A percentile compares a stretch with the other conserved stretches of the same genome.
phyloP scores from a whole-genome alignment of 2,329 filamentous ascomycete genomes.

The Cladobotryum protrusum region DNA sequence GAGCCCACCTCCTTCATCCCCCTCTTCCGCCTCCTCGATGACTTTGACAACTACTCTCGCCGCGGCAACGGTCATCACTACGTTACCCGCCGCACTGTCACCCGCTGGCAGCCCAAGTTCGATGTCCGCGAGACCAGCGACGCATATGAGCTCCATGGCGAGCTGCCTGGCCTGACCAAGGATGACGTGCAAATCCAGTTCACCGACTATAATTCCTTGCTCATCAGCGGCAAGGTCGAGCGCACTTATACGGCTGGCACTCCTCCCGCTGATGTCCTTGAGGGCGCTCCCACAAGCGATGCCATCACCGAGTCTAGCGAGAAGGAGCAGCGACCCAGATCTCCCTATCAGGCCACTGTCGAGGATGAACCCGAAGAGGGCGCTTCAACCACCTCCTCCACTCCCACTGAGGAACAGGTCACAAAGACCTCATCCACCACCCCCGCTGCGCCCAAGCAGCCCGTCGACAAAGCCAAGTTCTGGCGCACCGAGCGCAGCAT shows the following conservation, averaged over 20 bases:
- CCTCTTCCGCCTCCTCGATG: conserved; percentile 53
- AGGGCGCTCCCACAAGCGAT: conserved; percentile 24
- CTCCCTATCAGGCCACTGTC: conserved; percentile 52
- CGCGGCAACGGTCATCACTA: conserved; percentile 16
- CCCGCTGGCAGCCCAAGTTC: conserved; percentile 62
- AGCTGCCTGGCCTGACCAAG: conserved; percentile 66
- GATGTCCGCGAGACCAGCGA: conserved; percentile 62
- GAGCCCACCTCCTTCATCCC: conserved; percentile 39
- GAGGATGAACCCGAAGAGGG: conserved; percentile 49
- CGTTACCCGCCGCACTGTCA: conserved; percentile 20
- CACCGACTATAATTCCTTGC: conserved; percentile 62
- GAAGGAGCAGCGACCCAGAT: not conserved
- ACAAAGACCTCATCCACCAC: conserved; percentile 2
- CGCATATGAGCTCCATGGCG: conserved; percentile 66
- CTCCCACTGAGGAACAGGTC: conserved; percentile 20
- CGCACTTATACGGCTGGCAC: conserved; percentile 46
- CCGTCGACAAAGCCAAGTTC: conserved; percentile 47
- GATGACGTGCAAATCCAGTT: conserved; percentile 69
- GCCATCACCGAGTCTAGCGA: conserved; percentile 31
- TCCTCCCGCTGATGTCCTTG: conserved; percentile 37
- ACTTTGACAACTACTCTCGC: conserved; percentile 47
- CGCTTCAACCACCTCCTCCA: conserved; percentile 15
- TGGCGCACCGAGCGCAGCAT: conserved; percentile 63
- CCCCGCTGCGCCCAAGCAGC: conserved; percentile 9
- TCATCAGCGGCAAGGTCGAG: conserved; percentile 61